Percentiles rank a stretch among this genome's conserved stretches.
Conservation (phyloP, 345 rosid species). For the Moricandia arvensis region DNA sequence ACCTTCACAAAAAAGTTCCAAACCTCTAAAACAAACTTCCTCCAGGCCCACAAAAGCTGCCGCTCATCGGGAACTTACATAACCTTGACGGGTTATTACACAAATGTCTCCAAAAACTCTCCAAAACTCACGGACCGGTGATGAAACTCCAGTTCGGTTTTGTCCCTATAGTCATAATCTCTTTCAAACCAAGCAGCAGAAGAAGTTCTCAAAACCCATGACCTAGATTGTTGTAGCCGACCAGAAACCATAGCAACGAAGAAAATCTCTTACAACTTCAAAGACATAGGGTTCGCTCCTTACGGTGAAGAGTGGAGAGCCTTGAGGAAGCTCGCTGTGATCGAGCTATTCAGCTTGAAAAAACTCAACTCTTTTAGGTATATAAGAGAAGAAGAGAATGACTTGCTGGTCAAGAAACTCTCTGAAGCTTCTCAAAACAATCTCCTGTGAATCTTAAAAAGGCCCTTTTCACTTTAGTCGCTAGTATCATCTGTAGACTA, state of each 20-base stretch:
- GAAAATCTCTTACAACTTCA: neutral
- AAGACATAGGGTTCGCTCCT: neutral
- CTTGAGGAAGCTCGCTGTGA: neutral
- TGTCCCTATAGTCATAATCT: neutral
- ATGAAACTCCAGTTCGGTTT: neutral
- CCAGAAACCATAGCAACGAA: neutral
- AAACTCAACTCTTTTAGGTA: neutral
- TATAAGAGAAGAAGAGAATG: neutral
- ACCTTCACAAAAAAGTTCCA: too few relatives aligned
- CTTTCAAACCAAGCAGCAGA: neutral
- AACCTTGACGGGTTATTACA: neutral
- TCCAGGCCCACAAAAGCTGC: neutral
- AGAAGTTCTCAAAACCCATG: neutral
- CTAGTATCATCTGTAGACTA: neutral
- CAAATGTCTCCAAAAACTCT: neutral
- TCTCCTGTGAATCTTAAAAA: neutral
- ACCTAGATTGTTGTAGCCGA: neutral
- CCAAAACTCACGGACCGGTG: neutral
- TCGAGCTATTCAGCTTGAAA: neutral
- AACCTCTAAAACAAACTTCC: neutral
- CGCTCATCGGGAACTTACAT: neutral
- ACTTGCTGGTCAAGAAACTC: neutral
- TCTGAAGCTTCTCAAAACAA: neutral
- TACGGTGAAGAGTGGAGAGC: neutral
- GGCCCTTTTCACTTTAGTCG: neutral